Percentiles rank a stretch among this genome's conserved stretches.
phyloP scores from a whole-genome alignment of 805 yeast genomes.

The Yamadazyma sp. region DNA sequence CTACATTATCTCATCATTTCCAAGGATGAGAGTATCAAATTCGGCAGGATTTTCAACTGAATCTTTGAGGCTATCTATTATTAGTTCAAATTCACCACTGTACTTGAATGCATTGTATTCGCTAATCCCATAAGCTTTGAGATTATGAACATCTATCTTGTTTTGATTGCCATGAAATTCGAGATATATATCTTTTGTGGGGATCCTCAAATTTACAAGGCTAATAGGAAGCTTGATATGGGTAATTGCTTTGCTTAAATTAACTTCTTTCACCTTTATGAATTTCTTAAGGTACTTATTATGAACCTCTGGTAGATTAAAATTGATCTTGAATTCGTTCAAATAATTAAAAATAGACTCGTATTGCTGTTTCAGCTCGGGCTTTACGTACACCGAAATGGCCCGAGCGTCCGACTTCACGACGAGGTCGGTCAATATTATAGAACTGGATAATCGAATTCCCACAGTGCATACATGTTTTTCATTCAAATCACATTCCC shows the following conservation, averaged over 20 bases:
- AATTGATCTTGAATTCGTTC: conserved; percentile 15
- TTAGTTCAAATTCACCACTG: conserved; percentile 20
- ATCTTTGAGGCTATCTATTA: conserved; percentile 12
- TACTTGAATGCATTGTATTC: conserved; percentile 27
- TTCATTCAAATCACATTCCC: conserved; percentile 31
- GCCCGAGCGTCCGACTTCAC: conserved; percentile 21
- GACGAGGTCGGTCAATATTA: conserved; percentile 35
- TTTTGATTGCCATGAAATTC: conserved; percentile 19
- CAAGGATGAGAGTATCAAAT: neutral
- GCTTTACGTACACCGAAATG: conserved; percentile 31
- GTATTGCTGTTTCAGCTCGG: conserved; percentile 22
- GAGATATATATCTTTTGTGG: conserved; percentile 33
- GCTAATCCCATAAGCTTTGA: conserved; percentile 32
- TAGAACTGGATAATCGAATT: conserved; percentile 29
- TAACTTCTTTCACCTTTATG: conserved; percentile 28
- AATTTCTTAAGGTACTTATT: conserved; percentile 33
- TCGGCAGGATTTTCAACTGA: neutral
- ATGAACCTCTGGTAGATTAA: conserved; percentile 4
- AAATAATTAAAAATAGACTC: conserved; percentile 20
- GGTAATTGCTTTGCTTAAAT: conserved; percentile 18
- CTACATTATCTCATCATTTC: conserved; percentile 1
- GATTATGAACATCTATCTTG: conserved; percentile 17
- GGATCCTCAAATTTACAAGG: conserved; percentile 32
- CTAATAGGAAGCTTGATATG: conserved; percentile 35
- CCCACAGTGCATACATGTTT: conserved; percentile 31